phyloP scores from a whole-genome alignment of 1,284 basidiomycete species.

The Ustilago sp. region DNA sequence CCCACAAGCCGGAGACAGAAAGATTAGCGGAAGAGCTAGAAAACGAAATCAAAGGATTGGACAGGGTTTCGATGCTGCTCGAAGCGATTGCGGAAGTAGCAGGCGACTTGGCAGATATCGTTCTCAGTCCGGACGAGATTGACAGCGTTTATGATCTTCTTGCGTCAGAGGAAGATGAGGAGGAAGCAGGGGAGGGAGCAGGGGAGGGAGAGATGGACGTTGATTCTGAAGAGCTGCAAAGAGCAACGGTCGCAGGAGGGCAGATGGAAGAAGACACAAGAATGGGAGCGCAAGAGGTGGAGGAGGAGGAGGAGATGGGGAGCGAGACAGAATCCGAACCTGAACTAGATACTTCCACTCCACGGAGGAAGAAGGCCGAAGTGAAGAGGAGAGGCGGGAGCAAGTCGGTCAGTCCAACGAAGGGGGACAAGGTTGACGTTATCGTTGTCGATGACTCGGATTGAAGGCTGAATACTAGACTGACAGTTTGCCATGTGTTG shows the following conservation, averaged over 20 bases:
- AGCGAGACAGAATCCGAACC: conserved; percentile 47
- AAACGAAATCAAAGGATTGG: conserved; percentile 18
- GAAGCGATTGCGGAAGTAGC: conserved; percentile 57
- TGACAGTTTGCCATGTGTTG: too few relatives aligned
- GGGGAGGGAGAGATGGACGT: conserved; percentile 28
- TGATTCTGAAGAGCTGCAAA: conserved; percentile 7
- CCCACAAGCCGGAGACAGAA: conserved; percentile 6
- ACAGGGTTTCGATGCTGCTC: conserved; percentile 37
- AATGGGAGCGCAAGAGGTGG: conserved; percentile 1
- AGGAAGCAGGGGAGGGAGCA: conserved; percentile 24
- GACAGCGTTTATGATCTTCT: conserved; percentile 60
- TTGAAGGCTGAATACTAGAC: not conserved
- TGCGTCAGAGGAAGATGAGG: conserved; percentile 31
- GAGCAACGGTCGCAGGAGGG: not conserved
- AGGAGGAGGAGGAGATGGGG: conserved; percentile 6
- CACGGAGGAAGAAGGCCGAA: not conserved
- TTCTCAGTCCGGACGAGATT: conserved; percentile 60
- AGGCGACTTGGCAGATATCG: conserved; percentile 58
- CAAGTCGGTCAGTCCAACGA: not conserved
- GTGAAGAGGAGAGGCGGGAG: not conserved
- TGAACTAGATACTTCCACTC: conserved; percentile 15
- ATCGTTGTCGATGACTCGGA: conserved; percentile 48
- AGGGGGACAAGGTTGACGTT: conserved; percentile 16
- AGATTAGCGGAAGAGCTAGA: conserved; percentile 15
- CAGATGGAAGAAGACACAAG: conserved; percentile 23